A percentile compares a stretch with the other conserved stretches of the same genome.
Evolutionary conservation across 129 eudicot genomes (phyloP).

Genomic region (Flaveria brownii): DNA sequence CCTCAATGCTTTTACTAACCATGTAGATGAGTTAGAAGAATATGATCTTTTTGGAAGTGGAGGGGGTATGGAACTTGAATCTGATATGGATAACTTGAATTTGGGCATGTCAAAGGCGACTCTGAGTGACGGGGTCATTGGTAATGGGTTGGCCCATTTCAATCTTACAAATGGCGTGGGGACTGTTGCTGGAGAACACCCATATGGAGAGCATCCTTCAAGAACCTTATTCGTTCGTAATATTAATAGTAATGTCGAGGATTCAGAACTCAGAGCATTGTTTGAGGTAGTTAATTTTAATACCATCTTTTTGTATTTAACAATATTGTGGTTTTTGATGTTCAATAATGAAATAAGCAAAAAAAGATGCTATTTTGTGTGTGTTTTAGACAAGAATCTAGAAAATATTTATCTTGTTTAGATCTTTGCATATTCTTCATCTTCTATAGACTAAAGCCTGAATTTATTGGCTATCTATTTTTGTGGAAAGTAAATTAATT

Average conservation of each 20-base stretch:
- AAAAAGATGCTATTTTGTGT: slow-evolving; percentile 4
- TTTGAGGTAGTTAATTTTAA: slow-evolving; percentile 69
- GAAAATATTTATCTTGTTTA: not conserved
- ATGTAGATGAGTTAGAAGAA: slow-evolving; percentile 70
- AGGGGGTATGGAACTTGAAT: slow-evolving; percentile 88
- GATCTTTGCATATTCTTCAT: not conserved
- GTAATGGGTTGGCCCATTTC: slow-evolving; percentile 50
- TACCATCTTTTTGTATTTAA: slow-evolving; percentile 8
- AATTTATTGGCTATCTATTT: not conserved
- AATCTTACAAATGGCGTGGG: slow-evolving; percentile 54
- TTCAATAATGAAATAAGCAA: not conserved
- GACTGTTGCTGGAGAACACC: slow-evolving; percentile 85
- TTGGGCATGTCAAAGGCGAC: slow-evolving; percentile 48
- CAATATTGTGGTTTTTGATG: slow-evolving; percentile 7
- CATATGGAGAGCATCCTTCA: slow-evolving; percentile 94
- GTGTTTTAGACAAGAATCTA: slow-evolving; percentile 7
- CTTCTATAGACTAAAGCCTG: not conserved
- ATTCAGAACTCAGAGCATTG: slow-evolving; percentile 68
- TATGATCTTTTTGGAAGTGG: slow-evolving; percentile 84
- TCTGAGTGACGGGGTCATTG: slow-evolving; percentile 57
- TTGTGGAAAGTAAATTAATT: not conserved
- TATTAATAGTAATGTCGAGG: slow-evolving; percentile 89
- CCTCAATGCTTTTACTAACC: slow-evolving; percentile 45
- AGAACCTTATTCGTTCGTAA: slow-evolving; percentile 89
- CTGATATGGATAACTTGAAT: slow-evolving; percentile 54